Evolutionary conservation across 2,329 filamentous ascomycete species (phyloP).

Genomic region (Cladosporium sp.): DNA sequence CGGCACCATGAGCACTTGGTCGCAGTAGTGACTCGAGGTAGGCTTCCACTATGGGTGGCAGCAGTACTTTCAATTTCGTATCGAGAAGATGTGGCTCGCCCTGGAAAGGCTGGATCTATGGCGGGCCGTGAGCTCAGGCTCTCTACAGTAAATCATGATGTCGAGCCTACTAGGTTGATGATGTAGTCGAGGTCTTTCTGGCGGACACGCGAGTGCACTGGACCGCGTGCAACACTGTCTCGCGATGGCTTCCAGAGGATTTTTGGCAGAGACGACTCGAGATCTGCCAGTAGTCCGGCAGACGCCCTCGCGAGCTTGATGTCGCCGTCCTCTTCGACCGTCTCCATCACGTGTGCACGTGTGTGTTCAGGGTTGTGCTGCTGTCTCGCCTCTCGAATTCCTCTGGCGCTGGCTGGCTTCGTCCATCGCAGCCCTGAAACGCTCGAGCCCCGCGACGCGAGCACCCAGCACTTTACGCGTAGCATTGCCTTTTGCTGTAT

Average conservation of each 20-base stretch:
- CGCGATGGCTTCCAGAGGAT: slow-evolving; percentile 34
- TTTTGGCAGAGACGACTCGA: slow-evolving; percentile 41
- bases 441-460: slow-evolving; percentile 11
- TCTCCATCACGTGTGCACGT: slow-evolving; percentile 14
- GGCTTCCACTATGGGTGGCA: slow-evolving; percentile 69
- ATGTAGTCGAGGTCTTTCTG: slow-evolving; percentile 38
- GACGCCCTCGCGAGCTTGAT: slow-evolving; percentile 43
- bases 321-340: slow-evolving; percentile 41
- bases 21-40: slow-evolving; percentile 64
- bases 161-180: slow-evolving; percentile 30
- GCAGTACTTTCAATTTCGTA: slow-evolving; percentile 69
- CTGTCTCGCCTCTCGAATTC: neutral
- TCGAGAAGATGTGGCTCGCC: slow-evolving; percentile 93
- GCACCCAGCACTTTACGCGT: slow-evolving; percentile 19
- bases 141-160: neutral
- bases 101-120: slow-evolving; percentile 80
- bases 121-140: slow-evolving; percentile 18
- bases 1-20: slow-evolving; percentile 19
- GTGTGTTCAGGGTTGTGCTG: neutral
- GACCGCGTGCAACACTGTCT: slow-evolving; percentile 19
- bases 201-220: slow-evolving; percentile 36
- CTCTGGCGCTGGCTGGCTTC: neutral
- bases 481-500: neutral
- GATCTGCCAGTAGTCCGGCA: slow-evolving; percentile 28
- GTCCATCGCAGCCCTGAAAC: neutral